Evolutionary conservation across 2,329 filamentous ascomycete species (phyloP).

Genomic region (Neonectria hederae): DNA sequence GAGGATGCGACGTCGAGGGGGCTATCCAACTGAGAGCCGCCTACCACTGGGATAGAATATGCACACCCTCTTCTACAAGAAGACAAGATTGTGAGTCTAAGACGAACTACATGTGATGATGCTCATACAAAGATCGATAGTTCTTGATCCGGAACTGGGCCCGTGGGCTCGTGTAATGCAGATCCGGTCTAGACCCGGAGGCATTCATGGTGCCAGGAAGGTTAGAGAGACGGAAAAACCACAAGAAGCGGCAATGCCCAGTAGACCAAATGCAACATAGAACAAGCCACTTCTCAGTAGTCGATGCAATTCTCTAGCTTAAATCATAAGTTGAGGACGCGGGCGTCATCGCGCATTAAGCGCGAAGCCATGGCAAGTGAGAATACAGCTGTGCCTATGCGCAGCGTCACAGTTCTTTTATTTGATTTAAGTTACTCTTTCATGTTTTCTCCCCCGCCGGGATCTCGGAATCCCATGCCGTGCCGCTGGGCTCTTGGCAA

Average conservation of each 20-base stretch:
- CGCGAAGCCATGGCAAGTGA: not conserved
- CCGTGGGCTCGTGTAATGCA: not conserved
- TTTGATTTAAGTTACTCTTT: not conserved
- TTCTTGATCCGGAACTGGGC: not conserved
- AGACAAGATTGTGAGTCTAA: not conserved
- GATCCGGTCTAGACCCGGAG: not conserved
- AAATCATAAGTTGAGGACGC: not conserved
- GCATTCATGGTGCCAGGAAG: not conserved
- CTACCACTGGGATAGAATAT: slow-evolving; percentile 12
- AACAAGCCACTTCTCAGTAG: not conserved
- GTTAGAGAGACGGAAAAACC: not conserved
- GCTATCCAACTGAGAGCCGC: not conserved
- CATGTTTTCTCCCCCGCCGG: not conserved
- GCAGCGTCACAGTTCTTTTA: not conserved
- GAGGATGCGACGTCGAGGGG: not conserved
- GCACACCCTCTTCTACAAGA: slow-evolving; percentile 8
- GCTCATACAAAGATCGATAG: not conserved
- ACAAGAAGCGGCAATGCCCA: not conserved
- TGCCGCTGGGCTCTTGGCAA: not conserved
- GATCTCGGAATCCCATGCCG: not conserved
- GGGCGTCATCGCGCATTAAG: not conserved
- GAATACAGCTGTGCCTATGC: not conserved
- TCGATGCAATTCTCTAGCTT: not conserved
- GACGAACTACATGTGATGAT: not conserved
- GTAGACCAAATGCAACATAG: not conserved